Evolutionary conservation across 2,329 filamentous ascomycete species (phyloP).

Genomic region (Canariomyces notabilis): DNA sequence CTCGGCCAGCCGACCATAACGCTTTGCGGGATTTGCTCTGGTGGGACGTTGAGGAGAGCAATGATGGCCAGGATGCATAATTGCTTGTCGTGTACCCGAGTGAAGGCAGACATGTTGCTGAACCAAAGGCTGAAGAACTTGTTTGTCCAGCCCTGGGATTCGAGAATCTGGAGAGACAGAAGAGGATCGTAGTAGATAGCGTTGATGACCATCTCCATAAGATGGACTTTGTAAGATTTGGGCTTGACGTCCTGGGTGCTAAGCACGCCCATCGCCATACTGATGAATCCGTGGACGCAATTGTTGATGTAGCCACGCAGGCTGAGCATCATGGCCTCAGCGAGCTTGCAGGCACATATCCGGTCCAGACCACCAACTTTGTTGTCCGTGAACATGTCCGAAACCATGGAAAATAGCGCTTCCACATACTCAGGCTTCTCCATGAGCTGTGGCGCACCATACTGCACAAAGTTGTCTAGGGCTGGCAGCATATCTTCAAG

Average conservation of each 20-base stretch:
- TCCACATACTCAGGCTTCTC: constrained; percentile 83
- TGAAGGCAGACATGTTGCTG: constrained; percentile 88
- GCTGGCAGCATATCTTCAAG: constrained; percentile 98
- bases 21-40: constrained; percentile 81
- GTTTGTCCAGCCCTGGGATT: constrained; percentile 90
- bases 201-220: constrained; percentile 99
- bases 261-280: constrained; percentile 80
- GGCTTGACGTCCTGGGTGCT: constrained; percentile 72
- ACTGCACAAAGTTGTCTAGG: constrained; percentile 95
- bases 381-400: constrained; percentile 87
- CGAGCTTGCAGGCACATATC: constrained; percentile 95
- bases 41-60: constrained; percentile 71
- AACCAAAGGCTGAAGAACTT: constrained; percentile 99
- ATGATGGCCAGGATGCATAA: constrained; percentile 92
- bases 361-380: constrained; percentile 91
- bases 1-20: constrained; percentile 94
- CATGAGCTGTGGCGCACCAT: constrained; percentile 72
- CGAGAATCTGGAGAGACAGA: constrained; percentile 79
- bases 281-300: constrained; percentile 83
- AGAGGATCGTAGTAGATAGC: constrained; percentile 94
- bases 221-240: constrained; percentile 89
- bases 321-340: constrained; percentile 95
- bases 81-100: constrained; percentile 96
- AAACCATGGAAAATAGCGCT: constrained; percentile 88
- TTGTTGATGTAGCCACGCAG: constrained; percentile 83